phyloP scores from a whole-genome alignment of 148 eudicot species.

The Rhododendron simsii region DNA sequence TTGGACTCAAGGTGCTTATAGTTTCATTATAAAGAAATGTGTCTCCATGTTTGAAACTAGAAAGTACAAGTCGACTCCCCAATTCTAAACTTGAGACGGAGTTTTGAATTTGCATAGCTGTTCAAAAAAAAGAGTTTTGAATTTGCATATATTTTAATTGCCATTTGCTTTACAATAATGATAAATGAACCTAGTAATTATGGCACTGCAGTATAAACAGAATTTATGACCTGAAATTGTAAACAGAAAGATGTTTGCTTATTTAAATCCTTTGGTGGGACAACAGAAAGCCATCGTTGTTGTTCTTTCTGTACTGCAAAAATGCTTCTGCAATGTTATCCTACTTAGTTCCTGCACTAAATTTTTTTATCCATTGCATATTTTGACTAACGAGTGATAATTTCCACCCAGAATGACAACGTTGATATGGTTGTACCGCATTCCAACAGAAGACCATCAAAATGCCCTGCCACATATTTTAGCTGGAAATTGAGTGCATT shows the following conservation, averaged over 20 bases:
- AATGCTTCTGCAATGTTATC: not conserved
- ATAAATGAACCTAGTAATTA: too few species aligned
- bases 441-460: not conserved
- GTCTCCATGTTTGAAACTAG: not conserved
- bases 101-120: not conserved
- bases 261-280: not conserved
- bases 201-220: not conserved
- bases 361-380: not conserved
- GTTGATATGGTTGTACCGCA: not conserved
- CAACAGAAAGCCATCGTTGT: not conserved
- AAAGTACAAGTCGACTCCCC: not conserved
- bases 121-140: not conserved
- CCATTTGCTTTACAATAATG: not conserved
- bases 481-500: not conserved
- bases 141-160: not conserved
- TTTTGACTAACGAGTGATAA: not conserved
- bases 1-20: constrained; percentile 60
- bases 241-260: not conserved
- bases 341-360: not conserved
- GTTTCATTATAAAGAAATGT: not conserved
- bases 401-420: not conserved
- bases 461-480: not conserved
- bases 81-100: not conserved
- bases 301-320: not conserved
- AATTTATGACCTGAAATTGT: not conserved